A percentile compares a stretch with the other conserved stretches of the same genome.
Conservation (phyloP, 2,329 filamentous ascomycete genomes). For the Lasiodiplodia sp. region DNA sequence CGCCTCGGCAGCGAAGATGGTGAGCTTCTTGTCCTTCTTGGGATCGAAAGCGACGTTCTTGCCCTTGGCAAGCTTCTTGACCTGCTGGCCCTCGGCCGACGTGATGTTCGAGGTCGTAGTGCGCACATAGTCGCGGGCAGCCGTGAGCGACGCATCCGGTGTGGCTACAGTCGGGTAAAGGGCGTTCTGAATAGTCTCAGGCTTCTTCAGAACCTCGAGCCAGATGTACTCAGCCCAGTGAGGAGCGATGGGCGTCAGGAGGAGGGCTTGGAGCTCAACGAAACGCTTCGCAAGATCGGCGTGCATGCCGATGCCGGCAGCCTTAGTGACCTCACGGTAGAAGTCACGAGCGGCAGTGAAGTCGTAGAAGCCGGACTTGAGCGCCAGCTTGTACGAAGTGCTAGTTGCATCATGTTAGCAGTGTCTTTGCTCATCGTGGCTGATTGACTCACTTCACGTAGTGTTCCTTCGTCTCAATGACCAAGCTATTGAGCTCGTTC, state of each 20-base stretch:
- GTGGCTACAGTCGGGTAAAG: slow-evolving; percentile 74
- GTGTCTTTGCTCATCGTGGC: neutral
- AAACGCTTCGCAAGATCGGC: slow-evolving; percentile 79
- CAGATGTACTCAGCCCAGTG: slow-evolving; percentile 96
- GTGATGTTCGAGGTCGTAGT: slow-evolving; percentile 78
- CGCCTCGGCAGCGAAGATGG: slow-evolving; percentile 78
- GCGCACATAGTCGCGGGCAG: slow-evolving; percentile 83
- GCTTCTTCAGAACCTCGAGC: slow-evolving; percentile 84
- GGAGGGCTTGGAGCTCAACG: slow-evolving; percentile 83
- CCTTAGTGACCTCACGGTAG: slow-evolving; percentile 83
- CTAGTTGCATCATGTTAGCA: slow-evolving; percentile 31
- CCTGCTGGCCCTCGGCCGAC: slow-evolving; percentile 79
- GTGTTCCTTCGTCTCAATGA: slow-evolving; percentile 78
- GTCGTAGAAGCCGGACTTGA: slow-evolving; percentile 78
- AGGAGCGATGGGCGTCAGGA: slow-evolving; percentile 84
- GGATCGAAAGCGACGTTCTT: slow-evolving; percentile 87
- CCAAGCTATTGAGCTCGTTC: slow-evolving; percentile 88
- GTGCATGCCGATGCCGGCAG: slow-evolving; percentile 86
- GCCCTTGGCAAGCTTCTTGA: slow-evolving; percentile 93
- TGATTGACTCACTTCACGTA: slow-evolving; percentile 68
- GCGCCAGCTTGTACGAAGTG: slow-evolving; percentile 50
- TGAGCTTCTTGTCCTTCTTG: slow-evolving; percentile 89
- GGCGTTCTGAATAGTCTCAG: slow-evolving; percentile 78
- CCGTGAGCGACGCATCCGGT: slow-evolving; percentile 71
- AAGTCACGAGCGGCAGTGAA: slow-evolving; percentile 87